Evolutionary conservation across 208 protist genomes (phyloP).

Genomic region (Leptomonas seymouri): DNA sequence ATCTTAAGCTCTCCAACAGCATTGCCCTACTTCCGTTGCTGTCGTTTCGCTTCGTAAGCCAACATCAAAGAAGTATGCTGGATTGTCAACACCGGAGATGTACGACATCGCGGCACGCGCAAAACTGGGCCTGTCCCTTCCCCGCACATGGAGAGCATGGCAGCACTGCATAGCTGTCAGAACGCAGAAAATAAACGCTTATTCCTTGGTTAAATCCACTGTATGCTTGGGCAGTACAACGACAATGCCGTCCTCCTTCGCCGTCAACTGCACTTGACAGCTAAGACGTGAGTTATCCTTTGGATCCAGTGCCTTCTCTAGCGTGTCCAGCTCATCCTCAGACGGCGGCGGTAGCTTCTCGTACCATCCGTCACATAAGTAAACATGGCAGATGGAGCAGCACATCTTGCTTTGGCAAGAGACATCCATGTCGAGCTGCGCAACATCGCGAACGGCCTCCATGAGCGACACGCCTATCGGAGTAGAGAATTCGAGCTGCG

Average conservation of each 20-base stretch:
- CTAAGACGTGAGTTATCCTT: slow-evolving; percentile 40
- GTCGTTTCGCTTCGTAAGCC: no score
- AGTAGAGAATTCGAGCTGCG: slow-evolving; percentile 14
- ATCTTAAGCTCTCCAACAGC: no score
- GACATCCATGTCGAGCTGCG: slow-evolving; percentile 66
- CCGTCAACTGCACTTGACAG: slow-evolving; percentile 58
- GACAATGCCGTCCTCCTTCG: slow-evolving; percentile 36
- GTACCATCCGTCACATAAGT: slow-evolving; percentile 78
- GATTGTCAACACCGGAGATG: no score
- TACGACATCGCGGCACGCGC: neutral
- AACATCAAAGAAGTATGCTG: no score
- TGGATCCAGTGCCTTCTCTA: slow-evolving; percentile 45
- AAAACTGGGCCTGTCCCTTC: no score
- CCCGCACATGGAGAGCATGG: no score
- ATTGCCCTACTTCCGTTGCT: no score
- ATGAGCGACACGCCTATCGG: slow-evolving; percentile 77
- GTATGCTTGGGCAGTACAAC: slow-evolving; percentile 24
- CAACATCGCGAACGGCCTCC: slow-evolving; percentile 82
- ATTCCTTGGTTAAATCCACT: slow-evolving; percentile 2
- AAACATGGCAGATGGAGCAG: slow-evolving; percentile 96
- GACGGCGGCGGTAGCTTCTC: slow-evolving; percentile 43
- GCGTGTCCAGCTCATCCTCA: slow-evolving; percentile 76
- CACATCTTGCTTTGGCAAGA: slow-evolving; percentile 89
- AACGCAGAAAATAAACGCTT: neutral
- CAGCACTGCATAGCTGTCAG: neutral